These are phyloP conservation scores for Biscutella laevigata DNA, from an alignment of 441 rosid genomes.

Conservation along the genomic window DNA sequence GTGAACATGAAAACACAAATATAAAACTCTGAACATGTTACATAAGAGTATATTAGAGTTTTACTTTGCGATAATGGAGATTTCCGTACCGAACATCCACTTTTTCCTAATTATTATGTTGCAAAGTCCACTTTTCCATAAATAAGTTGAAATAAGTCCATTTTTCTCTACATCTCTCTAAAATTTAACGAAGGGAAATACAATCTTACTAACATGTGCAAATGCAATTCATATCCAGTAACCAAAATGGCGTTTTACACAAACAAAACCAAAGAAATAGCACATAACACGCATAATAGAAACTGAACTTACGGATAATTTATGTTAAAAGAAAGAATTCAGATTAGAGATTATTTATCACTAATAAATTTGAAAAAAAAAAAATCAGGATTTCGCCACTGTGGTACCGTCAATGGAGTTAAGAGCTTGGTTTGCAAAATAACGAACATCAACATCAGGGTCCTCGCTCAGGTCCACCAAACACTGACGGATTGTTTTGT, in stretches of 20 bases:
- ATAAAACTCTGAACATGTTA: no score
- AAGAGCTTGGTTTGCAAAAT: conserved; percentile 84
- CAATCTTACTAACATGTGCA: conserved; percentile 6
- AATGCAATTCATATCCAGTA: conserved; percentile 13
- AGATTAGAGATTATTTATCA: background rate
- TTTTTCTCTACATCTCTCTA: no score
- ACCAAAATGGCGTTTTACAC: conserved; percentile 15
- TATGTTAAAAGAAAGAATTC: background rate
- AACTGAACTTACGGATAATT: conserved; percentile 3
- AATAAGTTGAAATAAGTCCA: no score
- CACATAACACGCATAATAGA: background rate
- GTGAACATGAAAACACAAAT: no score
- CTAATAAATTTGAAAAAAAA: background rate
- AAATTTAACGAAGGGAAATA: no score
- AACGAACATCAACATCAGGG: conserved; percentile 93
- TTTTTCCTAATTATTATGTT: no score
- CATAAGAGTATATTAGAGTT: no score
- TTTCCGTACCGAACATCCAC: no score
- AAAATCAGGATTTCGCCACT: conserved; percentile 18
- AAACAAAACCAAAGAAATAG: conserved; percentile 2
- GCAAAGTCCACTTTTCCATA: no score
- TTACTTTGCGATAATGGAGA: no score
- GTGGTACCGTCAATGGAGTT: conserved; percentile 41
- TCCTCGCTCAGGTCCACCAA: conserved; percentile 88
- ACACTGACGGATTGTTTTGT: conserved; percentile 70